Evolutionary conservation across 2,329 filamentous ascomycete genomes (phyloP).

Genomic region (Pestalotiopsis fici): DNA sequence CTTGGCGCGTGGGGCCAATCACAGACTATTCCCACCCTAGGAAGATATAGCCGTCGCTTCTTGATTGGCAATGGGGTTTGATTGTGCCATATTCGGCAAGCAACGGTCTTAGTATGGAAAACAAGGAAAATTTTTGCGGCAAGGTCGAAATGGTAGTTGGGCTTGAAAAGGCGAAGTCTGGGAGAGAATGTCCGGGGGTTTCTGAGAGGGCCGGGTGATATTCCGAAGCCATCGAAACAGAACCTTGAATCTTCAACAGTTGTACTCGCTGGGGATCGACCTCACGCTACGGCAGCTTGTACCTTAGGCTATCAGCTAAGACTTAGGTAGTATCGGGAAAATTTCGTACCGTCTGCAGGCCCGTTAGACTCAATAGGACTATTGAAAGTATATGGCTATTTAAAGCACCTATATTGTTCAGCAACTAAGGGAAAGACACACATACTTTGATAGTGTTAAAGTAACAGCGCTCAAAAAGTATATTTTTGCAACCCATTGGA

Average conservation of each 20-base stretch:
- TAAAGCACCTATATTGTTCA: not conserved
- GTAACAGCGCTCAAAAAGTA: not conserved
- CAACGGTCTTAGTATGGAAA: not conserved
- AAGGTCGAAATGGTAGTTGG: not conserved
- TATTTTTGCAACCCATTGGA: not conserved
- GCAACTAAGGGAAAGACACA: not conserved
- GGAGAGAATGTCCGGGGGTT: too few species aligned
- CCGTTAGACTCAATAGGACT: not conserved
- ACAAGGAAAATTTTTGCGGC: not conserved
- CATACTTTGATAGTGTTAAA: not conserved
- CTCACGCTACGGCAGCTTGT: not conserved
- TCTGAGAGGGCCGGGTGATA: not conserved
- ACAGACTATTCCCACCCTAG: not conserved
- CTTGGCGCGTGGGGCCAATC: slow-evolving; percentile 1
- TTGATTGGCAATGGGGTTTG: not conserved
- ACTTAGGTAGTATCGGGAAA: not conserved
- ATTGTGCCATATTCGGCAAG: not conserved
- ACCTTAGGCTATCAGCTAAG: not conserved
- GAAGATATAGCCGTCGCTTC: not conserved
- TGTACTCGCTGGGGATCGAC: too few species aligned
- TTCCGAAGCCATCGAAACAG: not conserved
- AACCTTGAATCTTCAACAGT: not conserved
- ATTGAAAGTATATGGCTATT: not conserved
- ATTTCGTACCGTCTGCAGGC: not conserved
- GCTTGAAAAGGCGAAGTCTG: not conserved